phyloP scores from a whole-genome alignment of 139 green algal species.

The Mesostigma viride region DNA sequence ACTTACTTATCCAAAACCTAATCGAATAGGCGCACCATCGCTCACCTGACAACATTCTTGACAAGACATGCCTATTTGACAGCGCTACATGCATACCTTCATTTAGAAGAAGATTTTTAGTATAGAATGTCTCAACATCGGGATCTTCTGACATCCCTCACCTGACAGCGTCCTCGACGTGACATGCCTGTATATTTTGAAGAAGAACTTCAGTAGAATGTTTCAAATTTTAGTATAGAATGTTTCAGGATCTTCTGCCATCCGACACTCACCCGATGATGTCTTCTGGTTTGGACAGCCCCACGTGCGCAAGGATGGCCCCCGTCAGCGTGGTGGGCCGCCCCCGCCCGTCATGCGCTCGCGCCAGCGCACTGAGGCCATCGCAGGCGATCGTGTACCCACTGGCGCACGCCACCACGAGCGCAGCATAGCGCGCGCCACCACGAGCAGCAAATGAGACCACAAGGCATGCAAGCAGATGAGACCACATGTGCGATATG shows the following conservation, averaged over 20 bases:
- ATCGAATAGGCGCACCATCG: no score
- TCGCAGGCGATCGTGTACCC: slow-evolving; percentile 12
- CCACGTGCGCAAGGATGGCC: neutral
- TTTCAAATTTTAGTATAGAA: neutral
- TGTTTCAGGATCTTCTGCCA: neutral
- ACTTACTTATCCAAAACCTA: no score
- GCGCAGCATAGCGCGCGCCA: neutral
- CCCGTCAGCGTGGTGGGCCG: neutral
- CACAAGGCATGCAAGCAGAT: neutral
- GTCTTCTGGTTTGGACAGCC: slow-evolving; percentile 3
- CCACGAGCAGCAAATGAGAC: neutral
- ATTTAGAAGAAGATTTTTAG: no score
- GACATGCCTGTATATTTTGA: no score
- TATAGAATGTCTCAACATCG: no score
- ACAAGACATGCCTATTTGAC: no score
- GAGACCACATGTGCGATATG: neutral
- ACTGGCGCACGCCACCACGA: neutral
- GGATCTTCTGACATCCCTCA: no score
- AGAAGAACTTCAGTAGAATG: neutral
- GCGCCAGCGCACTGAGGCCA: slow-evolving; percentile 6
- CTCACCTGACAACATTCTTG: no score
- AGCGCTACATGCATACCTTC: no score
- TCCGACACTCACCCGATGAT: slow-evolving; percentile 8
- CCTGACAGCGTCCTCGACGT: no score
- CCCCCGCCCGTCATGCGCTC: slow-evolving; percentile 15